phyloP scores from a whole-genome alignment of 179 eudicot species.

The Camellia oleifera region DNA sequence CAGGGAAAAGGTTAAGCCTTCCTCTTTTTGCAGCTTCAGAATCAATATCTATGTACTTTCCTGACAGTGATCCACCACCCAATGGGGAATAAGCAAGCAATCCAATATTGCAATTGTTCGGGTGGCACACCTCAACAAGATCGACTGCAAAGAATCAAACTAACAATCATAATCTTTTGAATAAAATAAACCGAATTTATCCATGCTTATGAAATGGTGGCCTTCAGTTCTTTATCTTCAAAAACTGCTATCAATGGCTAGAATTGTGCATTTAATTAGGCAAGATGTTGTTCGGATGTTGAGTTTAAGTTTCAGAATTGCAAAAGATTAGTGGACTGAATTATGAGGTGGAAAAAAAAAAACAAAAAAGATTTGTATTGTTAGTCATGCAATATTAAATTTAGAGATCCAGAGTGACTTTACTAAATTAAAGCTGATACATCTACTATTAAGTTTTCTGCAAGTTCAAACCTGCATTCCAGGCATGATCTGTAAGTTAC shows the following conservation, averaged over 20 bases:
- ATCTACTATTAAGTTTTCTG: background rate
- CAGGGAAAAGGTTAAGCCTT: conserved; percentile 87
- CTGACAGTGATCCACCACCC: conserved; percentile 80
- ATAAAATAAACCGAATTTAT: background rate
- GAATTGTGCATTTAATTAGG: background rate
- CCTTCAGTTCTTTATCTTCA: background rate
- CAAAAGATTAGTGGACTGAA: background rate
- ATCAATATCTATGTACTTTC: conserved; percentile 69
- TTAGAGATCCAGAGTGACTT: background rate
- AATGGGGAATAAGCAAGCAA: conserved; percentile 90
- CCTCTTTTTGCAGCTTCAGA: conserved; percentile 85
- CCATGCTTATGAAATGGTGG: background rate
- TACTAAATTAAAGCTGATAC: background rate
- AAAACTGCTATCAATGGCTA: background rate
- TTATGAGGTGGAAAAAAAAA: no score
- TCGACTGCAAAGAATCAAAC: conserved; percentile 59
- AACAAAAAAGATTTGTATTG: background rate
- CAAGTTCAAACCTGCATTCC: background rate
- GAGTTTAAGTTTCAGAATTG: background rate
- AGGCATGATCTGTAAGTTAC: background rate
- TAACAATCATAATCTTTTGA: conserved; percentile 2
- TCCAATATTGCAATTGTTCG: conserved; percentile 90
- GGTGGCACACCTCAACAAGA: conserved; percentile 96
- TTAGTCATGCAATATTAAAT: background rate
- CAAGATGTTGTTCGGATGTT: background rate